Evolutionary conservation across 225 moss, liverwort and hornwort species (phyloP).

Genomic region (Marchantia paleacea): DNA sequence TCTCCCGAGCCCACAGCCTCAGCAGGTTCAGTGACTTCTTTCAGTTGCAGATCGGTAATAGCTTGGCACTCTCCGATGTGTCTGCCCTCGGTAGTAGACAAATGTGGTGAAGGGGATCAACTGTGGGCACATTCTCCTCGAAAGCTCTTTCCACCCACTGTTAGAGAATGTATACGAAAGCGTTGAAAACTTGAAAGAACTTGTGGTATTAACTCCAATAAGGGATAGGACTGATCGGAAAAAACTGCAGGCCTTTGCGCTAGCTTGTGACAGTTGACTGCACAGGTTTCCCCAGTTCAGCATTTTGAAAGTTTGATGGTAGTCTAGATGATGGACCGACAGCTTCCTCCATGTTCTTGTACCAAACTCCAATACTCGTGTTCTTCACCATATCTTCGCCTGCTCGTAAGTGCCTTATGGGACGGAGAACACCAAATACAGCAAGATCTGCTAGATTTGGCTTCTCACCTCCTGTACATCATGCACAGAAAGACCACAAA

Average conservation of each 20-base stretch:
- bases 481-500: neutral
- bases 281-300: conserved; percentile 36
- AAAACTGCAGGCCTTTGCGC: neutral
- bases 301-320: conserved; percentile 22
- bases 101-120: neutral
- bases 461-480: conserved; percentile 66
- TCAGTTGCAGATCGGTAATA: neutral
- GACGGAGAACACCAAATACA: conserved; percentile 91
- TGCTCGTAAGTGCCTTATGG: conserved; percentile 68
- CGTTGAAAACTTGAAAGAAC: neutral
- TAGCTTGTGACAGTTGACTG: conserved; percentile 43
- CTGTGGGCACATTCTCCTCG: neutral
- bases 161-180: neutral
- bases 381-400: conserved; percentile 81
- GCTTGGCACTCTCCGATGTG: neutral
- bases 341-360: conserved; percentile 77
- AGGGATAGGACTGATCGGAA: neutral
- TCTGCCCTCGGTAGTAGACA: neutral
- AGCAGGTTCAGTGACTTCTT: neutral
- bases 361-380: conserved; percentile 81
- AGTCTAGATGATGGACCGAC: conserved; percentile 79
- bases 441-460: conserved; percentile 95
- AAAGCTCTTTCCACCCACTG: neutral
- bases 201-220: neutral
- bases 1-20: neutral